Evolutionary conservation across 2,329 filamentous ascomycete genomes (phyloP), one percentile per base, ranked within the genome.

Genomic region (Fusarium brevicatenulatum): DNA sequence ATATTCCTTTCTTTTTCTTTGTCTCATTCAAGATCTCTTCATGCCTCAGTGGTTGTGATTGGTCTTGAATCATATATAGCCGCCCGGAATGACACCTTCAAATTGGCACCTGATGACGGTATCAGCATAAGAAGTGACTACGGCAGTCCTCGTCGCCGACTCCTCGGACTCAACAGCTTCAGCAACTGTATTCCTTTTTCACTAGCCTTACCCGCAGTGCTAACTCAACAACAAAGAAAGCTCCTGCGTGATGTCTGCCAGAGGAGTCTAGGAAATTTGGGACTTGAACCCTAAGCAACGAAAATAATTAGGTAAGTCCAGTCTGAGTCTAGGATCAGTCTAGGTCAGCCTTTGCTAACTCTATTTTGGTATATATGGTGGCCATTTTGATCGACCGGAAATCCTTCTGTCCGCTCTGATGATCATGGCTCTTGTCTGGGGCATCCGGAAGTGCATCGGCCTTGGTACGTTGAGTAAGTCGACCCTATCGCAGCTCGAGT

Each of bases 201-300:
- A 49, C 4, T 16, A 12, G 13, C 6, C 9, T 18, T 9, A 16
- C 9, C 6, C n/a, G 19, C 9, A 49, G 7, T 30, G 28, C 28
- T 49, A 30, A 49, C 28, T 0, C 12, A 6, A 7, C 19, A 11
- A 2, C 9, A 47, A 12, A 11, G 44, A 47, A 7, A 44, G 25
- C 5, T 44, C 5, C 4, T 13, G 3, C 12, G 23, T 5, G 4
- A 25, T 12, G 11, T 18, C 16, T 2, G 3, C 10, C 4, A 12
- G 7, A 12, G 23, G 7, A 44, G 0, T 7, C 2, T 19, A 25
- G 43, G 11, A 13, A 25, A 25, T 19, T 9, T 25, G 43, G 23
- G 11, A 44, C 18, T 9, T 44, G 3, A 23, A 25, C 23, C 36
- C 2, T 15, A 15, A 21, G 19, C 12, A 30, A 21, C 19, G 25